A percentile compares a stretch with the other conserved stretches of the same genome.
These are phyloP conservation scores for Datura wrightii DNA, from an alignment of 257 asterid species.

Conservation along the genomic window DNA sequence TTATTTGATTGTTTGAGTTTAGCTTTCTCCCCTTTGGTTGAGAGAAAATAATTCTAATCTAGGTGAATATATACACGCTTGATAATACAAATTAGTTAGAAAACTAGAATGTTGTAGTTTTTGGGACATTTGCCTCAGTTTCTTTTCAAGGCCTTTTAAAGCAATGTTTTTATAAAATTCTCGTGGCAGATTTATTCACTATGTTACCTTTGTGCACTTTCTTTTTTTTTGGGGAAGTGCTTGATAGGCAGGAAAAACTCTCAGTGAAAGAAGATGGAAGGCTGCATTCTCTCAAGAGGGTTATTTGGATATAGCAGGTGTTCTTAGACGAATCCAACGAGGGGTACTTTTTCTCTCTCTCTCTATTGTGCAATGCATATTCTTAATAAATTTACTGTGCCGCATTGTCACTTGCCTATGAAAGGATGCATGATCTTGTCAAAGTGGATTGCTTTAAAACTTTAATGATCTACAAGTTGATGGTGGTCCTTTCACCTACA, in stretches of 20 bases:
- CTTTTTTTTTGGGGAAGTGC: not conserved
- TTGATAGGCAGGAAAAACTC: constrained; percentile 82
- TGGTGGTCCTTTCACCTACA: not conserved
- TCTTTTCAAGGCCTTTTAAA: not conserved
- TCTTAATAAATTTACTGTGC: not conserved
- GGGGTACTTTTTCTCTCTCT: constrained; percentile 59
- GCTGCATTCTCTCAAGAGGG: constrained; percentile 86
- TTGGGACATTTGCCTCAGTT: not conserved
- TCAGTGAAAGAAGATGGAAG: constrained; percentile 94
- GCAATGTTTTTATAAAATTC: not conserved
- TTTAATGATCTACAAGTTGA: not conserved
- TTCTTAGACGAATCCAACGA: constrained; percentile 91
- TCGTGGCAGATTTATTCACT: constrained; percentile 23
- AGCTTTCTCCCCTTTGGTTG: not conserved
- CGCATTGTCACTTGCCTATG: not conserved
- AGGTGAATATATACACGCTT: not conserved
- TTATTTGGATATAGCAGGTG: constrained; percentile 84
- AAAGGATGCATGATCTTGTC: not conserved
- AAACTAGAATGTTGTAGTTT: not conserved
- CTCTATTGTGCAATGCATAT: not conserved
- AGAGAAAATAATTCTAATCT: not conserved
- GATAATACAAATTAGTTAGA: not conserved
- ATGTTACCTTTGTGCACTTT: constrained; percentile 24
- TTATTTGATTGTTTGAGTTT: not conserved
- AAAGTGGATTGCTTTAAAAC: not conserved